These are phyloP conservation scores for Alternaria ethzedia DNA, from an alignment of 2,329 filamentous ascomycete genomes.

Conservation along the genomic window DNA sequence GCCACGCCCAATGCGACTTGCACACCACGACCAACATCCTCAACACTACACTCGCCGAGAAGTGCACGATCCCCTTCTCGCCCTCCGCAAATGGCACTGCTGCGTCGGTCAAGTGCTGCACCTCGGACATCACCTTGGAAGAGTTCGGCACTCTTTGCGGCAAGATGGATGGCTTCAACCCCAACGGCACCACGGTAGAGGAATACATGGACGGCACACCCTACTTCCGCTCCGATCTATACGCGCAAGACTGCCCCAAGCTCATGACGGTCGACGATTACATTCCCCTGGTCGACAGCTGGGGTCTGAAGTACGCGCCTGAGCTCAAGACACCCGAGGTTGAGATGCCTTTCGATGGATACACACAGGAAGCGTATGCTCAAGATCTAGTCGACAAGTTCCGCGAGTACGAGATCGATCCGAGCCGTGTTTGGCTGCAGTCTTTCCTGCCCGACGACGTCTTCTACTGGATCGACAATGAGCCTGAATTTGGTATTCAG, in stretches of 20 bases:
- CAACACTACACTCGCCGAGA: conserved; percentile 42
- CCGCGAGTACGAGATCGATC: conserved; percentile 45
- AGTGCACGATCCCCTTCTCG: conserved; percentile 47
- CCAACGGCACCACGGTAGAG: conserved; percentile 62
- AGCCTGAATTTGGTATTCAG: conserved; percentile 66
- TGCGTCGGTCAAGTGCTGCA: conserved; percentile 72
- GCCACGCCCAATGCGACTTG: conserved; percentile 48
- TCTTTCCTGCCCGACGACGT: conserved; percentile 70
- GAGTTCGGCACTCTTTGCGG: conserved; percentile 73
- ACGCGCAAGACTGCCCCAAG: conserved; percentile 66
- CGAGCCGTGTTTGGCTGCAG: conserved; percentile 60
- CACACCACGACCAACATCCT: conserved; percentile 50
- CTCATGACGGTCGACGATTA: conserved; percentile 67
- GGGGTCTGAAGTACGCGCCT: conserved; percentile 58
- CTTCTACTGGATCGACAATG: conserved; percentile 69
- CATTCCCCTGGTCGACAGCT: conserved; percentile 66
- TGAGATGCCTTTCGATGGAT: conserved; percentile 72
- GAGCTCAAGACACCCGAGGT: conserved; percentile 68
- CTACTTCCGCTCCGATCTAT: conserved; percentile 69
- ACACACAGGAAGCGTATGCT: conserved; percentile 69
- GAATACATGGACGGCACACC: conserved; percentile 67
- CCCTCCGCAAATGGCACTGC: conserved; percentile 42
- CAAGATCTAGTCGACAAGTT: conserved; percentile 64
- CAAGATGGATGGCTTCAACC: conserved; percentile 70
- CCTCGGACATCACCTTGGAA: conserved; percentile 70